Percentiles rank a stretch among this genome's conserved stretches.
Conservation (phyloP, 2,329 filamentous ascomycete species). For the Venturia asperata region DNA sequence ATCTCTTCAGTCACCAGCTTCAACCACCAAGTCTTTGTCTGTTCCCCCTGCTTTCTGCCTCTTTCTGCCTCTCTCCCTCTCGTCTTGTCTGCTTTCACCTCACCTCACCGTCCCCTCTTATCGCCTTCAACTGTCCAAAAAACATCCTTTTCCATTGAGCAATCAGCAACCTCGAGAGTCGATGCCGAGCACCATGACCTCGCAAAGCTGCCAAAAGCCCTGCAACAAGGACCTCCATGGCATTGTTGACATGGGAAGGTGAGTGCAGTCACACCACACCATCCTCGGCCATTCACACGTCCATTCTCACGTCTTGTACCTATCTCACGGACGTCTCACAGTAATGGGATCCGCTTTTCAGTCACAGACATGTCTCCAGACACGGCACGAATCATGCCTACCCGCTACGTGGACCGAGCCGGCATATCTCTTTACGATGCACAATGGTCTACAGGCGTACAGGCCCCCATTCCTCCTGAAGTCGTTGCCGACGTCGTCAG, state of each 20-base stretch:
- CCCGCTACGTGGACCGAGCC: slow-evolving; percentile 69
- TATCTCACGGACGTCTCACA: slow-evolving; percentile 28
- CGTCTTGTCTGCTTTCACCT: too few species aligned
- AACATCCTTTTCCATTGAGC: background rate
- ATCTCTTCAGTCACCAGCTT: background rate
- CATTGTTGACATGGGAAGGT: slow-evolving; percentile 24
- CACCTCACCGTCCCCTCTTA: background rate
- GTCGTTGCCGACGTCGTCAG: slow-evolving; percentile 61
- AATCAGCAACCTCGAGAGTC: background rate
- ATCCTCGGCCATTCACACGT: background rate
- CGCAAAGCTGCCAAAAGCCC: background rate
- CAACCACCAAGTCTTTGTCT: background rate
- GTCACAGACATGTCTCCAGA: slow-evolving; percentile 73
- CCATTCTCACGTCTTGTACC: background rate
- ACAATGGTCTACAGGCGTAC: slow-evolving; percentile 44
- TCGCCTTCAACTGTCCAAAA: background rate
- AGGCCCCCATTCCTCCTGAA: slow-evolving; percentile 47
- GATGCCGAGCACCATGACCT: background rate
- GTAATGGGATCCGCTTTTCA: slow-evolving; percentile 90
- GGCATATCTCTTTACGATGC: slow-evolving; percentile 85
- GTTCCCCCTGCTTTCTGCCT: background rate
- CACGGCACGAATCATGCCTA: slow-evolving; percentile 64
- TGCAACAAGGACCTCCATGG: slow-evolving; percentile 18
- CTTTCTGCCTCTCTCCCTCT: background rate
- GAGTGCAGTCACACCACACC: background rate